Evolutionary conservation across 257 asterid genomes (phyloP), one percentile per base, ranked within the genome.

Genomic region (Hygrophila difformis): DNA sequence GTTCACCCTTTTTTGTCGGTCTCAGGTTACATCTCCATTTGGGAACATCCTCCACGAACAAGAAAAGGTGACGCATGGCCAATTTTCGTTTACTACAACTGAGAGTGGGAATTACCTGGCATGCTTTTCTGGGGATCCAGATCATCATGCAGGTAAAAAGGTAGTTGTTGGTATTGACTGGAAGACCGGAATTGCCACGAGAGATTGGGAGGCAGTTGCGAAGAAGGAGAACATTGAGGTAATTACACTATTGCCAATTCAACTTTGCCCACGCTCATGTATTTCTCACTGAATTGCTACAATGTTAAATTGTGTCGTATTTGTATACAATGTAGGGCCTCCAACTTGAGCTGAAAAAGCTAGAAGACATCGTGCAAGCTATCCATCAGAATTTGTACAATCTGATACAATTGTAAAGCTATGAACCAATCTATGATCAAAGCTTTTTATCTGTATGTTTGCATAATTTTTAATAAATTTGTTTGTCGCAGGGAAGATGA

Each of bases 131-230:
- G 49, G 45, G 41, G 88, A 62, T 40, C 47, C 61, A 16, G 66
- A 69, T 46, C 31, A 26, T 39, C 71, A 61, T 15, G 60, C 31
- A 17, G 81, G 61, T 3, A 75, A 69, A 56, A 61, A 48, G 45
- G 79, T 71, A 45, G 69, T 78, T 8, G 70, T 89, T 57, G 83
- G 93, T 38, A 52, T 89, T 36, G 96, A 89, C 57, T 85, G 96
- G 93, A 81, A 64, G 70, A 75, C 58, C 5, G 96, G 97, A 36
- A 66, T 89, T 47, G 78, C 83, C 34, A 62, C 93, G 0, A 82
- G 82, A 68, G 96, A 85, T 64, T 89, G 89, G 91, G 91, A 81
- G 4, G 65, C 93, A 3, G 85, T 89, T 61, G 96, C 98, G 16
- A 78, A 40, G 75, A 89, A 89, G 74, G 96, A 89, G 44, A 78